These are phyloP conservation scores for Starmerella etchellsii DNA, from an alignment of 805 yeast genomes.

Conservation along the genomic window DNA sequence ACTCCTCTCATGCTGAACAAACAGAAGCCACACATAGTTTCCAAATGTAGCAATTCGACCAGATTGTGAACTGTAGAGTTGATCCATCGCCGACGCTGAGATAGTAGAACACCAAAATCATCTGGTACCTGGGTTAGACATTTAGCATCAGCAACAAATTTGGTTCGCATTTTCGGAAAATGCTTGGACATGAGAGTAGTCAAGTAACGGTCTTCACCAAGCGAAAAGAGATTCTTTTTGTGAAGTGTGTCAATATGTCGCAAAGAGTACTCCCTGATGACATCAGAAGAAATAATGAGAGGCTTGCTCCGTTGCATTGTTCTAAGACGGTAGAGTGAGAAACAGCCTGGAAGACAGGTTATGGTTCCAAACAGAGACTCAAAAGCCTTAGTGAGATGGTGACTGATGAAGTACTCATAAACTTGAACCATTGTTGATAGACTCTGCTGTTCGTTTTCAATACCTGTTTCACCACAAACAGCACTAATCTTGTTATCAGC, in stretches of 20 bases:
- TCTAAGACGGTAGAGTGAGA: conserved; percentile 40
- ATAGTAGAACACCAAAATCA: conserved; percentile 70
- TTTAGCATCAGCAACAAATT: conserved; percentile 46
- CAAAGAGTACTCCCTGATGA: conserved; percentile 44
- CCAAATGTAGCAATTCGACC: conserved; percentile 42
- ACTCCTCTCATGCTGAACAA: conserved; percentile 49
- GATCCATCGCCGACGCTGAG: conserved; percentile 82
- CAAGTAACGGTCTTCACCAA: conserved; percentile 51
- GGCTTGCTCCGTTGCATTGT: conserved; percentile 41
- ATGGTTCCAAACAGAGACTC: conserved; percentile 51
- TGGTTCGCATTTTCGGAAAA: conserved; percentile 42
- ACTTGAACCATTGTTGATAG: conserved; percentile 54
- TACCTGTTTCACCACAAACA: conserved; percentile 50
- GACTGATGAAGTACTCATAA: conserved; percentile 51
- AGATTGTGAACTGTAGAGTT: conserved; percentile 54
- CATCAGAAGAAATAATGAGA: conserved; percentile 45
- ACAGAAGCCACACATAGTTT: conserved; percentile 50
- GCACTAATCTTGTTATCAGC: conserved; percentile 47
- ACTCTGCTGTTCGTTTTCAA: conserved; percentile 40
- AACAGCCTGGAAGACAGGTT: conserved; percentile 58
- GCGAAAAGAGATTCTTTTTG: conserved; percentile 45
- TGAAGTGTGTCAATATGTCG: conserved; percentile 47
- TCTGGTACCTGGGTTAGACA: conserved; percentile 49
- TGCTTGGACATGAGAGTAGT: conserved; percentile 46
- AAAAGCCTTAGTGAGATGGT: conserved; percentile 50